These are phyloP conservation scores for Multifurca ochricompacta DNA, from an alignment of 768 basidiomycete species.

Conservation along the genomic window DNA sequence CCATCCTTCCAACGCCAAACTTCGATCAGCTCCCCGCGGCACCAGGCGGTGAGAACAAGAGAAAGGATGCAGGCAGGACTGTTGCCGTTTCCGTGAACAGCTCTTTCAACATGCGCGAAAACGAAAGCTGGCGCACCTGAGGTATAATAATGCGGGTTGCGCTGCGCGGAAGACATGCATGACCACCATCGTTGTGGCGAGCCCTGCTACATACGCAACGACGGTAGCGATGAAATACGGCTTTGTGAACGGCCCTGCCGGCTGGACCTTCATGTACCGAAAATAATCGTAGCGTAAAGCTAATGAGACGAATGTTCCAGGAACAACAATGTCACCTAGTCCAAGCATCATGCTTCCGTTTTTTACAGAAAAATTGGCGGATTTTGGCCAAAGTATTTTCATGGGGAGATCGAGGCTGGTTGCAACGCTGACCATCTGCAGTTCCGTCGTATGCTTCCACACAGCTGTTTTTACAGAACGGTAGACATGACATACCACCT, in stretches of 20 bases:
- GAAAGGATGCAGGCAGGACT: constrained; percentile 75
- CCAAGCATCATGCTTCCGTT: constrained; percentile 85
- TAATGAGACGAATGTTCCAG: constrained; percentile 67
- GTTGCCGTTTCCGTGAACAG: constrained; percentile 1
- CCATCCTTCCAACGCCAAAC: constrained; percentile 70
- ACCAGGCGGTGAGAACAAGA: constrained; percentile 49
- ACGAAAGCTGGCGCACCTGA: constrained; percentile 48
- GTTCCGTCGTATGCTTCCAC: not conserved
- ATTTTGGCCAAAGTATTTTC: constrained; percentile 85
- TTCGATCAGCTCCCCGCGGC: constrained; percentile 60
- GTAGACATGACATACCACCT: constrained; percentile 53
- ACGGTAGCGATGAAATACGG: constrained; percentile 72
- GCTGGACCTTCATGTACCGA: constrained; percentile 28
- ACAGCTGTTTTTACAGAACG: not conserved
- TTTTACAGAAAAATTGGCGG: constrained; percentile 37
- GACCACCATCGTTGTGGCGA: constrained; percentile 69
- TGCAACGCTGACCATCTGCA: constrained; percentile 89
- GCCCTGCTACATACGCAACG: constrained; percentile 63
- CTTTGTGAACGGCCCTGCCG: constrained; percentile 40
- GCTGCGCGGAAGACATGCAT: constrained; percentile 74
- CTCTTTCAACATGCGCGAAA: not conserved
- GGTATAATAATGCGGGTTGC: constrained; percentile 89
- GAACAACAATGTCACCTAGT: constrained; percentile 76
- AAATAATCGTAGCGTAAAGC: constrained; percentile 80
- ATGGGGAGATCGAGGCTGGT: constrained; percentile 87